Percentiles rank a stretch among this genome's conserved stretches.
These are phyloP conservation scores for Ogataea hybrid DNA, from an alignment of 1,139 yeast genomes.

Conservation along the genomic window DNA sequence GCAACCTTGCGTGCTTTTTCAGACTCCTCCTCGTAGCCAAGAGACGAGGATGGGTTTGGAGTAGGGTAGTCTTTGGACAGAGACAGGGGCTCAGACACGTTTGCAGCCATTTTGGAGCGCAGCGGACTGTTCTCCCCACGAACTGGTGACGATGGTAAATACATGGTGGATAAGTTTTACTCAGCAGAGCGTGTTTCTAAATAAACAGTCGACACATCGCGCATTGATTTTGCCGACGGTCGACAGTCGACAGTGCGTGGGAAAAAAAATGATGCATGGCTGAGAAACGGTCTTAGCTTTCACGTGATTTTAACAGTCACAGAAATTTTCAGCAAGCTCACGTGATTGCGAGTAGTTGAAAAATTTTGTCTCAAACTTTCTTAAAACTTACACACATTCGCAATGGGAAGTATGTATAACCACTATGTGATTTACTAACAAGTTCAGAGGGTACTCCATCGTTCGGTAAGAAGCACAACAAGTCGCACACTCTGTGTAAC, in stretches of 20 bases:
- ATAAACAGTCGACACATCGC: conserved; percentile 10
- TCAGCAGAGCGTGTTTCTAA: conserved; percentile 14
- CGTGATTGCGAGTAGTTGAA: conserved; percentile 9
- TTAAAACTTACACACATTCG: conserved; percentile 29
- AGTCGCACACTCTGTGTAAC: conserved; percentile 99
- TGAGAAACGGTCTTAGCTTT: not conserved
- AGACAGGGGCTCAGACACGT: not conserved
- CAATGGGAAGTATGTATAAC: conserved; percentile 67
- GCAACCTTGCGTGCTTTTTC: conserved; percentile 13
- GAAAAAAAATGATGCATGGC: not conserved
- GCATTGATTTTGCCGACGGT: conserved; percentile 1
- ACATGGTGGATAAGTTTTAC: conserved; percentile 33
- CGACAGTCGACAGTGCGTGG: conserved; percentile 1
- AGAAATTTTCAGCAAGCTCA: not conserved
- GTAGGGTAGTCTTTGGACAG: conserved; percentile 34
- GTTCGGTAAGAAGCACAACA: conserved; percentile 99
- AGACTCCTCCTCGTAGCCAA: conserved; percentile 29
- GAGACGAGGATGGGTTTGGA: conserved; percentile 42
- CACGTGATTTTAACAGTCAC: conserved; percentile 14
- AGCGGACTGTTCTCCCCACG: conserved; percentile 14
- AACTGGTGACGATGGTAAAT: conserved; percentile 64
- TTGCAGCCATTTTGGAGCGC: conserved; percentile 7
- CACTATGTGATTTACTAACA: conserved; percentile 14
- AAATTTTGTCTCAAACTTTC: conserved; percentile 14
- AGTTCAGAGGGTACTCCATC: conserved; percentile 98